Percentiles rank a stretch among this genome's conserved stretches.
These are phyloP conservation scores for Codiaeum variegatum DNA, from an alignment of 441 rosid species.

Conservation along the genomic window DNA sequence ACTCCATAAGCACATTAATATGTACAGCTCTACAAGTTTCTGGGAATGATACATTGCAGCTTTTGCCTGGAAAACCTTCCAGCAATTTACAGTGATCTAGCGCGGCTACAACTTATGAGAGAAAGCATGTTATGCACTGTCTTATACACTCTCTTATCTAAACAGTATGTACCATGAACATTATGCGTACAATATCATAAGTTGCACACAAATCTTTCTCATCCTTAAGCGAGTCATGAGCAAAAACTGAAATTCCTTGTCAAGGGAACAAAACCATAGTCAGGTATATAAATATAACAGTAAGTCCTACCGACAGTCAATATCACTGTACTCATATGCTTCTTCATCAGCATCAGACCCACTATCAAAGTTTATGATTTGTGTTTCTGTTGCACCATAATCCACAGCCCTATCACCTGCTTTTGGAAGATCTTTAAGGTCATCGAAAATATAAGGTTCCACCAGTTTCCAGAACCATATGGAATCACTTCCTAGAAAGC, in stretches of 20 bases:
- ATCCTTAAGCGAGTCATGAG: neutral
- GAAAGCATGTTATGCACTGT: no score
- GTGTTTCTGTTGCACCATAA: conserved; percentile 22
- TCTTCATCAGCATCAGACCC: conserved; percentile 39
- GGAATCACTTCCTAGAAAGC: conserved; percentile 63
- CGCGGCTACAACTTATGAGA: no score
- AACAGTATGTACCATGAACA: neutral
- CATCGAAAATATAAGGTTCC: conserved; percentile 55
- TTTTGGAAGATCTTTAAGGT: conserved; percentile 39
- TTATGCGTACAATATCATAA: neutral
- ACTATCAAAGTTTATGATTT: conserved; percentile 34
- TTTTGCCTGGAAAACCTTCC: no score
- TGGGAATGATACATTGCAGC: neutral
- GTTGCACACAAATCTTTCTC: neutral
- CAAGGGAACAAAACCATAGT: neutral
- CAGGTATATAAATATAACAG: neutral
- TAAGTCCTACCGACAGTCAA: conserved; percentile 12
- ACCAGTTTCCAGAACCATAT: conserved; percentile 61
- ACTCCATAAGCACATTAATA: neutral
- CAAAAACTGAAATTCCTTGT: neutral
- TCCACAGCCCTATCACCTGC: conserved; percentile 23
- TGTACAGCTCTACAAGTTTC: conserved; percentile 7
- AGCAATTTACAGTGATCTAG: no score
- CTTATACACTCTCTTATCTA: no score
- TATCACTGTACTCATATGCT: conserved; percentile 28